Base-by-base conservation (phyloP, 305 asterid species). In the Fraxinus nigra region DNA sequence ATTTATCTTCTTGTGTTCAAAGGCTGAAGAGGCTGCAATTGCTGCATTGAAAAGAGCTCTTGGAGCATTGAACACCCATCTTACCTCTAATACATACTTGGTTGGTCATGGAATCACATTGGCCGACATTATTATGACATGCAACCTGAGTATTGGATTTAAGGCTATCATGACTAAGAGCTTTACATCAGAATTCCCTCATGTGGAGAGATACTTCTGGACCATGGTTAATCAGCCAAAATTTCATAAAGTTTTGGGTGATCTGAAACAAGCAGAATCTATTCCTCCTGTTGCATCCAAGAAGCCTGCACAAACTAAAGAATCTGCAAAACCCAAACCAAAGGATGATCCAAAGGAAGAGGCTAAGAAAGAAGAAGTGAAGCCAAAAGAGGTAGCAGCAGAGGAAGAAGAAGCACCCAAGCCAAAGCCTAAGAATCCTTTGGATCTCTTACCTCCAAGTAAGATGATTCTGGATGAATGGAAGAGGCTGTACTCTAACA, bases 401-500 rank as follows among this genome's bases (percentile, higher is more conserved):
- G 92, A 77, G 72, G 98, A 93, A 63, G 98, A 91, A 75, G 97
- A 91, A 86, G 98, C 97, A 77, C 98, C 98, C 26, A 95, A 95
- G 91, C 95, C 97, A 2, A 93, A 95, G 89, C 82, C 98, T 48
- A 93, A 93, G 92, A 95, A 95, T 83, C 96, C 99, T 5, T 87
- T 95, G 85, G 99, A 95, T 86, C 97, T 95, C 34, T 83, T 95
- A 90, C 98, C 99, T 43, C 97, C 99, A 13, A 95, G 98, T 48
- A 84, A 79, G 87, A 94, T 95, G 99, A 56, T 95, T 72, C 89
- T 95, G 0, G 99, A 95, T 89, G 99, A 95, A 0, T 95, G 99
- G 99, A 94, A 95, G 86, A 93, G 98, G 90, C 95, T 95, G 20
- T 95, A 95, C 89, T 95, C 99, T 4, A 95, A 95, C 89, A 95